Percentiles rank a stretch among this genome's conserved stretches.
Evolutionary conservation across 306 rosid species (phyloP).

Genomic region (Inga leiocalycina): DNA sequence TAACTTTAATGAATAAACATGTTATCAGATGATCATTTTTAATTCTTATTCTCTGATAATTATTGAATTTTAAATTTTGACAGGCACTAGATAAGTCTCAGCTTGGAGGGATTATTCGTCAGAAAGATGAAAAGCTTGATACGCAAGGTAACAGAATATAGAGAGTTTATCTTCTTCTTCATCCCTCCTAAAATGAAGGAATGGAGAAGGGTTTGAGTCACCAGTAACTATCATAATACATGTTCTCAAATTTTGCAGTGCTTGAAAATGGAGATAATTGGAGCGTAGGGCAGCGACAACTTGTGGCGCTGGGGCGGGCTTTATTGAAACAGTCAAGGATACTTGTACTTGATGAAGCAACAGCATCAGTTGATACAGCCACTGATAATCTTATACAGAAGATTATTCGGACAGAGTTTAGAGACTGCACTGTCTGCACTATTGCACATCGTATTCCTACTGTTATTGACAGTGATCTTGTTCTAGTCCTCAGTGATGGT

Average conservation of each 20-base stretch:
- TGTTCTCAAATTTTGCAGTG: conserved; percentile 55
- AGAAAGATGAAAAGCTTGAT: conserved; percentile 81
- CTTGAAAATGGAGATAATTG: conserved; percentile 99
- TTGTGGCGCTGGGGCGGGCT: conserved; percentile 92
- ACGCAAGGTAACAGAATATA: conserved; percentile 61
- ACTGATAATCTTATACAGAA: conserved; percentile 95
- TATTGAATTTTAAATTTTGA: conserved; percentile 19
- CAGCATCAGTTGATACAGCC: conserved; percentile 95
- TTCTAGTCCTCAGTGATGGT: conserved; percentile 96
- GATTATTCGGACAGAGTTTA: conserved; percentile 86
- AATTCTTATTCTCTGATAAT: conserved; percentile 20
- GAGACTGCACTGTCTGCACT: conserved; percentile 89
- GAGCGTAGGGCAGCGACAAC: conserved; percentile 99
- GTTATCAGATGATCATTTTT: background rate
- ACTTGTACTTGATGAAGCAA: conserved; percentile 97
- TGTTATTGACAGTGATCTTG: conserved; percentile 93
- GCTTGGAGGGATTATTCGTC: conserved; percentile 78
- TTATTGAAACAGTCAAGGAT: conserved; percentile 88
- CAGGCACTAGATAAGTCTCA: conserved; percentile 95
- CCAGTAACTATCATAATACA: conserved; percentile 24
- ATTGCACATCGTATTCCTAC: conserved; percentile 98
- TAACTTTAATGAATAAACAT: conserved; percentile 1
- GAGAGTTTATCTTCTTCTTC: background rate
- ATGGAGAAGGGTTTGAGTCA: conserved; percentile 4
- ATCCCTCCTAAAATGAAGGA: background rate